Evolutionary conservation across 768 basidiomycete genomes (phyloP).

Genomic region (Lentinula lateritia): DNA sequence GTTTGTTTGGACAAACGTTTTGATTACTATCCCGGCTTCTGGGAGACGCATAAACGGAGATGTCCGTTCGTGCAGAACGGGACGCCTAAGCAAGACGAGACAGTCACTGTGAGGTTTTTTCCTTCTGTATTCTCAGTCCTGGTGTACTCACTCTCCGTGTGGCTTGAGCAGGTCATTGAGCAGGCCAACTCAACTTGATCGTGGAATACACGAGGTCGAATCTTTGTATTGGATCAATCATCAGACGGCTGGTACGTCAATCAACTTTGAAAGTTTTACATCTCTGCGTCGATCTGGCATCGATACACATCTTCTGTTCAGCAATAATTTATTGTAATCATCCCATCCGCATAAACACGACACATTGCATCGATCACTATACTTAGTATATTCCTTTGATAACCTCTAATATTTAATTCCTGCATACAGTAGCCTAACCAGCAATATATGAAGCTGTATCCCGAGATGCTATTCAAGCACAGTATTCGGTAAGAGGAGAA

Average conservation of each 20-base stretch:
- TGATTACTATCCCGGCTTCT: conserved; percentile 8
- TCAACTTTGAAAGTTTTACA: neutral
- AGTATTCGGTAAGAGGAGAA: no score
- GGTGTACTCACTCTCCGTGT: no score
- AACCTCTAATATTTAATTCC: neutral
- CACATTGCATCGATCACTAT: neutral
- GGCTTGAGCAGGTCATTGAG: neutral
- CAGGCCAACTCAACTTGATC: neutral
- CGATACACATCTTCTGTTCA: neutral
- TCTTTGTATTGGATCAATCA: no score
- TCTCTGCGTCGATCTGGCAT: neutral
- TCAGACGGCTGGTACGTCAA: neutral
- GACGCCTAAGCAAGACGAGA: no score
- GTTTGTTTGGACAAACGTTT: conserved; percentile 3
- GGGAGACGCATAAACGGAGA: conserved; percentile 2
- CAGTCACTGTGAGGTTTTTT: no score
- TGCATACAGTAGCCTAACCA: no score
- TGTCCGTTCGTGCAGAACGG: conserved; percentile 3
- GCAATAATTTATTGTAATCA: neutral
- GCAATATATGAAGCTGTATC: no score
- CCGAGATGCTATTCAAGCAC: no score
- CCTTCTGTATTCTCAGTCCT: no score
- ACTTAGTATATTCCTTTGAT: neutral
- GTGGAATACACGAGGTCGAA: neutral
- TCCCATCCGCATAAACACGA: neutral